phyloP scores from a whole-genome alignment of 306 rosid genomes.

The Lotus japonicus region DNA sequence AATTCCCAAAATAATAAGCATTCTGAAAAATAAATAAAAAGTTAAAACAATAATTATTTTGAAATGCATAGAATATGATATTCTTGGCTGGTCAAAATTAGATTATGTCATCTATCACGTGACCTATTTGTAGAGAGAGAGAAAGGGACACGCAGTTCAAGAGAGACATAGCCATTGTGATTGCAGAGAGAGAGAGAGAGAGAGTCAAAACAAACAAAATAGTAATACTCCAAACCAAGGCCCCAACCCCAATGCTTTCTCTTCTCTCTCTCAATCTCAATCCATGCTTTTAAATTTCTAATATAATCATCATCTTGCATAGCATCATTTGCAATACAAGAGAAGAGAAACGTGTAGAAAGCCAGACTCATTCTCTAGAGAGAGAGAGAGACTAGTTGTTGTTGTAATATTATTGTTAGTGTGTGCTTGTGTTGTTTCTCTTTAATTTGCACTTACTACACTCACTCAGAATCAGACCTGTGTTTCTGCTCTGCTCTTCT shows the following conservation, averaged over 20 bases:
- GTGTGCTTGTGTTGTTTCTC: no score
- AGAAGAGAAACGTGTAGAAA: no score
- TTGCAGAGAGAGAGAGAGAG: slow-evolving; percentile 12
- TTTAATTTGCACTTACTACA: no score
- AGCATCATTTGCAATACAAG: not conserved
- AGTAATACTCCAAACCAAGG: not conserved
- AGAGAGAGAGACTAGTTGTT: no score
- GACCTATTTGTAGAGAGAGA: slow-evolving; percentile 26
- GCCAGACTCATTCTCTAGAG: no score
- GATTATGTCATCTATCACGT: slow-evolving; percentile 45
- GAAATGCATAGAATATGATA: no score
- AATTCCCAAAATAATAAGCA: no score
- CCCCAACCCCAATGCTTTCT: slow-evolving; percentile 20
- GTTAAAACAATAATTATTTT: no score
- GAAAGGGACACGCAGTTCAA: slow-evolving; percentile 39
- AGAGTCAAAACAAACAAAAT: slow-evolving; percentile 31
- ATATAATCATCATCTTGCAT: not conserved
- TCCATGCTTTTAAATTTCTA: not conserved
- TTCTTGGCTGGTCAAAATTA: not conserved
- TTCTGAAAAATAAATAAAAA: no score
- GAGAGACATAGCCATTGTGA: slow-evolving; percentile 2
- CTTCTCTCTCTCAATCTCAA: not conserved
- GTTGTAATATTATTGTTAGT: no score
- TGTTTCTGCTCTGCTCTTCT: no score
- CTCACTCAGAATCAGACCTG: no score